phyloP scores from a whole-genome alignment of 1,284 basidiomycete genomes.

The Schizopora paradoxa region DNA sequence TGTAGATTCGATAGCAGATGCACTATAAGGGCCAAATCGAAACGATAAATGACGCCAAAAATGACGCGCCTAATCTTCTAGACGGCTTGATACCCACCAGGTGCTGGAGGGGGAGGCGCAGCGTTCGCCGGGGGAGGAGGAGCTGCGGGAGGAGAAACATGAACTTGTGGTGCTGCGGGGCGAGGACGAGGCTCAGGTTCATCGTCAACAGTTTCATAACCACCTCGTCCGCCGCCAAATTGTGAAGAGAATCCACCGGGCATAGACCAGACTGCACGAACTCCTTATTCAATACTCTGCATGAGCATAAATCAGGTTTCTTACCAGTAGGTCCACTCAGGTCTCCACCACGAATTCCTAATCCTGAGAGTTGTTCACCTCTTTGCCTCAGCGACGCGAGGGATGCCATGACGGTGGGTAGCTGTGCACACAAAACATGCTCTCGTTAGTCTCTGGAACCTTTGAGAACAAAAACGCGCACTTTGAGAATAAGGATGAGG shows the following conservation, averaged over 20 bases:
- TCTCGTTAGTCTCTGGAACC: background rate
- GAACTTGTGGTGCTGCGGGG: too few relatives aligned
- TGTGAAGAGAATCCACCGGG: constrained; percentile 66
- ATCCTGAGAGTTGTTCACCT: constrained; percentile 54
- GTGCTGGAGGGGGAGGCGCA: constrained; percentile 4
- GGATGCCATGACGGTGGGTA: constrained; percentile 59
- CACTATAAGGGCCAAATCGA: background rate
- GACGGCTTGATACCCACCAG: constrained; percentile 14
- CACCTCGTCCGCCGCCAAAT: constrained; percentile 43
- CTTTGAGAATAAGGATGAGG: constrained; percentile 64
- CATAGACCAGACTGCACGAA: constrained; percentile 74
- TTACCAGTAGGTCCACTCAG: constrained; percentile 62
- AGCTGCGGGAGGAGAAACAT: background rate
- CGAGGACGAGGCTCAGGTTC: constrained; percentile 31
- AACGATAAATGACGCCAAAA: background rate
- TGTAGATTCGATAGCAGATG: too few relatives aligned
- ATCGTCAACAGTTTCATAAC: constrained; percentile 73
- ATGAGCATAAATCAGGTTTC: constrained; percentile 8
- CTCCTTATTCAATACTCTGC: constrained; percentile 7
- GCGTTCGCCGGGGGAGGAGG: background rate
- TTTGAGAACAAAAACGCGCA: constrained; percentile 23
- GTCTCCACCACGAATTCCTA: constrained; percentile 49
- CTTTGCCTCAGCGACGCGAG: constrained; percentile 52
- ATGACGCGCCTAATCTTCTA: background rate
- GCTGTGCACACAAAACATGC: constrained; percentile 21